A percentile compares a stretch with the other conserved stretches of the same genome.
Conservation (phyloP, 176 grass and related monocot genomes). For the Hyparrhenia diplandra region DNA sequence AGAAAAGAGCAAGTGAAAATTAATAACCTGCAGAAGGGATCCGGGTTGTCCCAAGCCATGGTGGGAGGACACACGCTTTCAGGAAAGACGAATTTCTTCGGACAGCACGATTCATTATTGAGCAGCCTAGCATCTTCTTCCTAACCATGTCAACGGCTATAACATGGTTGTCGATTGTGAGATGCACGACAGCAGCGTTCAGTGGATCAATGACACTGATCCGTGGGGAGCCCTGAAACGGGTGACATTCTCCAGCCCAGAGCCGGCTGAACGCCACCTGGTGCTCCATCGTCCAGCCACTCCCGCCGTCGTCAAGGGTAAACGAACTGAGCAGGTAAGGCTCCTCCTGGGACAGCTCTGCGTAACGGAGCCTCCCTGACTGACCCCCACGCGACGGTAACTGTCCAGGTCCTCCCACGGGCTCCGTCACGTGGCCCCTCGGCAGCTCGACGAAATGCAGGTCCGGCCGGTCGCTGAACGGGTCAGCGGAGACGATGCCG, state of each 20-base stretch:
- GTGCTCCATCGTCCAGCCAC: constrained; percentile 15
- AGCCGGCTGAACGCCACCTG: constrained; percentile 1
- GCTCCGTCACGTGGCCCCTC: constrained; percentile 5
- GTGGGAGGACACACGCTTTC: constrained; percentile 9
- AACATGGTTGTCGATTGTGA: background rate
- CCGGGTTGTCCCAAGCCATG: constrained; percentile 13
- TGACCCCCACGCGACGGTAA: constrained; percentile 13
- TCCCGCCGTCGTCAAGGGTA: background rate
- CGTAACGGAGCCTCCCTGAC: constrained; percentile 21
- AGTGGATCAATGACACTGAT: constrained; percentile 8
- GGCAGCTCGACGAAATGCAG: constrained; percentile 32
- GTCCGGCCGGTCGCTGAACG: constrained; percentile 16
- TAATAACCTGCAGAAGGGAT: constrained; percentile 14
- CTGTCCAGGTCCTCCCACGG: background rate
- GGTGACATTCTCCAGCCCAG: background rate
- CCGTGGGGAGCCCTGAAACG: background rate
- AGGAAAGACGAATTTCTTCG: background rate
- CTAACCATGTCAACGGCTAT: constrained; percentile 16
- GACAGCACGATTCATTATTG: too few relatives aligned
- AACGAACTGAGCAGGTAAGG: constrained; percentile 25
- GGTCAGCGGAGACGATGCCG: background rate
- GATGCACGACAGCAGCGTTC: constrained; percentile 3
- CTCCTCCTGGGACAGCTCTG: constrained; percentile 15
- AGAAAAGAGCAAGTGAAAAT: background rate
- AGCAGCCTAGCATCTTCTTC: background rate